These are phyloP conservation scores for Agaricus sinodeliciosus DNA, from an alignment of 768 basidiomycete species.

Conservation along the genomic window DNA sequence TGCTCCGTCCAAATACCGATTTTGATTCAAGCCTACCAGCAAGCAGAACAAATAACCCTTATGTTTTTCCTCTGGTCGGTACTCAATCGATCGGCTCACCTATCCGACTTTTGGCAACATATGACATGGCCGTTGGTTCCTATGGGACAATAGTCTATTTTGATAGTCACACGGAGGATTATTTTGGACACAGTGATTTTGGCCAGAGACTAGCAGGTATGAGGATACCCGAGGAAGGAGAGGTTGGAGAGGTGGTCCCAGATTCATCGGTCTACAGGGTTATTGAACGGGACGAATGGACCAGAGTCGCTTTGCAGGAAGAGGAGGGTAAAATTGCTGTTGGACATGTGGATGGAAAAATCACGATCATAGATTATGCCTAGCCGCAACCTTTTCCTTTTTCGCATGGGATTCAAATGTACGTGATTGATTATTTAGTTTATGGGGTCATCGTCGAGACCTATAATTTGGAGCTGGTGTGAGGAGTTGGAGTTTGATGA, in stretches of 20 bases:
- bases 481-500: constrained; percentile 34
- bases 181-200: constrained; percentile 33
- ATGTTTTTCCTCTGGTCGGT: constrained; percentile 28
- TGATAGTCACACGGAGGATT: constrained; percentile 53
- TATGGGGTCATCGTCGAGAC: background rate
- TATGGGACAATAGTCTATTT: constrained; percentile 64
- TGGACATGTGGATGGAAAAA: constrained; percentile 37
- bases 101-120: constrained; percentile 48
- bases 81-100: constrained; percentile 44
- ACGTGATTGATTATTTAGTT: constrained; percentile 12
- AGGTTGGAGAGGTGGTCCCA: background rate
- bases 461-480: constrained; percentile 34
- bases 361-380: constrained; percentile 46
- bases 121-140: constrained; percentile 46
- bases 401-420: background rate
- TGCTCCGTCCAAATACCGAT: constrained; percentile 37
- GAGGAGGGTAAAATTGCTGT: constrained; percentile 39
- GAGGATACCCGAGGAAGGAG: constrained; percentile 13
- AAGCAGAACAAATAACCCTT: constrained; percentile 37
- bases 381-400: constrained; percentile 13
- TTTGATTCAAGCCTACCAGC: constrained; percentile 22
- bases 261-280: constrained; percentile 20
- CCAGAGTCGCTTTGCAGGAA: constrained; percentile 38
- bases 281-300: constrained; percentile 45
- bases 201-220: constrained; percentile 59